These are phyloP conservation scores for cucumber (Cucumis sativus) DNA, from an alignment of 306 rosid species.

Conservation along the genomic window DNA sequence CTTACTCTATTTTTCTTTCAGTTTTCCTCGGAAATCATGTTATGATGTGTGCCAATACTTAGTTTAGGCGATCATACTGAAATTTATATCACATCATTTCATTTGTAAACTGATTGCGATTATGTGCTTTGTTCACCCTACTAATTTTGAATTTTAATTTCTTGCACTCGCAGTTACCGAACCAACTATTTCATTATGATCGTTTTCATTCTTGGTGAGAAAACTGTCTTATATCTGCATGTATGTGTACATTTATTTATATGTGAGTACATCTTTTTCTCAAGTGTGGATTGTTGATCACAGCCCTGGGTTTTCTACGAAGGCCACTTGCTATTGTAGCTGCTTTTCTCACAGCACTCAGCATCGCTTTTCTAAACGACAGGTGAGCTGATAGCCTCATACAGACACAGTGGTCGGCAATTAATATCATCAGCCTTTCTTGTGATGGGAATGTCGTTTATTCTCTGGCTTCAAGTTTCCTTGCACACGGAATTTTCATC, in stretches of 20 bases:
- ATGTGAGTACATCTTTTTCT: neutral
- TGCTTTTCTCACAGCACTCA: conserved; percentile 71
- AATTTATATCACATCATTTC: neutral
- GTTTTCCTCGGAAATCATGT: neutral
- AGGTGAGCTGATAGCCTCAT: conserved; percentile 32
- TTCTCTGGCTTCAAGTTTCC: neutral
- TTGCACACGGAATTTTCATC: too few relatives aligned
- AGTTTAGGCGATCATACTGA: neutral
- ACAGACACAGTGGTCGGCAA: neutral
- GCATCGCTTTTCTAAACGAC: conserved; percentile 88
- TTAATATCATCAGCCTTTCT: neutral
- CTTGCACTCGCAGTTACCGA: conserved; percentile 57
- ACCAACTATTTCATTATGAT: conserved; percentile 91
- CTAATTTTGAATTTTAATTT: conserved; percentile 1
- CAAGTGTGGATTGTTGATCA: conserved; percentile 16
- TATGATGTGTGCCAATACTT: neutral
- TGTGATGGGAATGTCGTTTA: neutral
- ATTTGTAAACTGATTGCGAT: neutral
- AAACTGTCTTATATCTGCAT: neutral
- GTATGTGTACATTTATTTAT: neutral
- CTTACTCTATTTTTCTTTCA: neutral
- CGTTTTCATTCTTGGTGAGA: conserved; percentile 59
- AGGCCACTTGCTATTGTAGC: conserved; percentile 75
- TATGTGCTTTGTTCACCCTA: neutral
- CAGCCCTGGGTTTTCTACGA: conserved; percentile 81